Conservation (phyloP, 2,329 filamentous ascomycete species). For the Aspergillus pseudoviridinutans region DNA sequence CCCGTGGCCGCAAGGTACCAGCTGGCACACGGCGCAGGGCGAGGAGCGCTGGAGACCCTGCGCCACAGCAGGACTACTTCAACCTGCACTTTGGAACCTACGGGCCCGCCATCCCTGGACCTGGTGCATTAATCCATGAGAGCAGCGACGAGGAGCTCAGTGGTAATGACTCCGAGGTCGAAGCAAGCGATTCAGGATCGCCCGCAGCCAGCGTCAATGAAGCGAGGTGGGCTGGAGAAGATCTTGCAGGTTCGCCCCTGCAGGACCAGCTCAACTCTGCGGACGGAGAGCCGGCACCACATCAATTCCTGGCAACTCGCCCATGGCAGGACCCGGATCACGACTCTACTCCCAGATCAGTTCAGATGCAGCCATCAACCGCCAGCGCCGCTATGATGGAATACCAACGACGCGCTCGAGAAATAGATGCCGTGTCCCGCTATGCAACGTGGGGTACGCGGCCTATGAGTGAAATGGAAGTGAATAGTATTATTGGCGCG, state of each 20-base stretch:
- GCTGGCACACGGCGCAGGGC: slow-evolving; percentile 40
- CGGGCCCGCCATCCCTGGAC: slow-evolving; percentile 47
- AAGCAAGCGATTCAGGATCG: slow-evolving; percentile 23
- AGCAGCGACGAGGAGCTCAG: slow-evolving; percentile 35
- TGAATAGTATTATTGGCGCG: slow-evolving; percentile 44
- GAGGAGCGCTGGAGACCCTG: slow-evolving; percentile 40
- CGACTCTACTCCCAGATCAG: slow-evolving; percentile 25
- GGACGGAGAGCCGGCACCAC: slow-evolving; percentile 29
- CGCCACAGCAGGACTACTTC: slow-evolving; percentile 33
- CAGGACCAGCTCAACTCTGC: slow-evolving; percentile 22
- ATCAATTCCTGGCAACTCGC: slow-evolving; percentile 37
- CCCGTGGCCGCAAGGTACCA: slow-evolving; percentile 18
- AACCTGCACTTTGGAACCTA: slow-evolving; percentile 22
- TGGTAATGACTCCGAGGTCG: slow-evolving; percentile 23
- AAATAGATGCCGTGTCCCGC: slow-evolving; percentile 52
- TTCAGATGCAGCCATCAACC: slow-evolving; percentile 46
- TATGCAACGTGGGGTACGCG: slow-evolving; percentile 54
- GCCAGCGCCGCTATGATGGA: slow-evolving; percentile 55
- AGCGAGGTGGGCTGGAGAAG: slow-evolving; percentile 16
- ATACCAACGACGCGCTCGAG: slow-evolving; percentile 47
- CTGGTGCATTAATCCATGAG: slow-evolving; percentile 47
- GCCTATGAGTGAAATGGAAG: slow-evolving; percentile 49
- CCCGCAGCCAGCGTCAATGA: slow-evolving; percentile 25
- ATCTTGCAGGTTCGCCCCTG: slow-evolving; percentile 19
- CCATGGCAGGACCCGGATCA: slow-evolving; percentile 49